Base-by-base conservation (phyloP, 495 filamentous ascomycete species). In the Parmelia sp. region DNA sequence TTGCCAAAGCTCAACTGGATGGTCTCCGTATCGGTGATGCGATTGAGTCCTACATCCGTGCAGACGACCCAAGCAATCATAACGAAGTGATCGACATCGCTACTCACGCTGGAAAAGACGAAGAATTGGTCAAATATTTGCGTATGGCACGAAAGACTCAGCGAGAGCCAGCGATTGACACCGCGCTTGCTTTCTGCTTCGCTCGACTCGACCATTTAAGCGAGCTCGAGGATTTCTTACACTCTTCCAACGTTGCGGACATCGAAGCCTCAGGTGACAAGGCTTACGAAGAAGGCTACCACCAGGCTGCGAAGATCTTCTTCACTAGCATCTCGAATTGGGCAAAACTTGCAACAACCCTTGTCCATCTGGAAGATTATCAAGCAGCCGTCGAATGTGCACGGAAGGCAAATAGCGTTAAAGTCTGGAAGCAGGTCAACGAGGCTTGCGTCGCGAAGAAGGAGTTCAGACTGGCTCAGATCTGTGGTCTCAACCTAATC, bases 371-470 rank as follows among this genome's bases (percentile, higher is more conserved):
- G 11, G 89, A 88, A 71, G 95, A 99, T 61, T 97, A 99, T 78
- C 95, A 99, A 74, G 91, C 92, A 62, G 95, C 95, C 35, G 95
- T 99, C 40, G 95, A 99, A 77, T 97, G 92, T 71, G 95, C 95
- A 31, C 90, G 95, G 72, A 97, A 97, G 79, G 95, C 95, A 73
- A 99, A 97, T 82, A 99, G 92, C 79, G 91, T 95, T 78, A 96
- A 96, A 82, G 95, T 99, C 61, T 99, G 95, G 95, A 96, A 92
- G 79, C 91, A 99, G 76, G 95, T 99, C 68, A 96, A 97, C 76
- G 89, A 89, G 73, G 95, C 94, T 42, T 99, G 95, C 75, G 90
- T 99, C 61, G 83, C 86, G 68, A 99, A 96, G 89, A 97, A 96
- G 80, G 95, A 99, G 73, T 99, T 99, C 85, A 89, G 94, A 67